Conservation (phyloP, 768 basidiomycete species). For the Amanita fuliginea region DNA sequence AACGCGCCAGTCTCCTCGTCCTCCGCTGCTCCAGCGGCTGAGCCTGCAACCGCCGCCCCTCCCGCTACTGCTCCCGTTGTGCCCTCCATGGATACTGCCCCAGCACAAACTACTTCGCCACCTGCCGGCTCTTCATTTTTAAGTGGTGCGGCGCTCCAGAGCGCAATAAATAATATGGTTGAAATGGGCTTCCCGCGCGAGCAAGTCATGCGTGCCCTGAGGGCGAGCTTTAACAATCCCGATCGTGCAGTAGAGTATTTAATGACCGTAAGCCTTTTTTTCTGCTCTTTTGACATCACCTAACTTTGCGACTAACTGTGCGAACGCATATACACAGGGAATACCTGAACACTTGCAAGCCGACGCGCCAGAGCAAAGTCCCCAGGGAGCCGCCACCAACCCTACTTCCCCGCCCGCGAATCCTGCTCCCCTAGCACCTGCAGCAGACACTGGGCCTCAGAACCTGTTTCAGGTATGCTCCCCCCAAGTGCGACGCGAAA, state of each 20-base stretch:
- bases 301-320: neutral
- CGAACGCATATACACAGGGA: conserved; percentile 71
- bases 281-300: conserved; percentile 3
- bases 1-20: no score
- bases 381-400: no score
- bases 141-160: conserved; percentile 64
- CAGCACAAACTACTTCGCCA: conserved; percentile 14
- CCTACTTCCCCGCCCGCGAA: no score
- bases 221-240: conserved; percentile 95
- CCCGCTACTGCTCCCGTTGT: conserved; percentile 12
- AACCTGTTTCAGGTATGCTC: conserved; percentile 74
- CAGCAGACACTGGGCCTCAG: conserved; percentile 36
- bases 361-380: conserved; percentile 13
- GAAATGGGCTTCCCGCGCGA: conserved; percentile 94
- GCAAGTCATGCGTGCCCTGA: conserved; percentile 72
- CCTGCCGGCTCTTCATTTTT: conserved; percentile 56
- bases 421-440: conserved; percentile 12
- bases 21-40: no score
- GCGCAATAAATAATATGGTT: conserved; percentile 71
- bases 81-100: neutral
- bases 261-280: conserved; percentile 70
- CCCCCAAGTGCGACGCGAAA: neutral
- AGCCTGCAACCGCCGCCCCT: no score
- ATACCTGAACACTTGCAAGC: conserved; percentile 29
- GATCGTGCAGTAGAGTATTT: conserved; percentile 98